Conservation (phyloP, 352 stramenopile species). For the Phytophthora kernoviae region DNA sequence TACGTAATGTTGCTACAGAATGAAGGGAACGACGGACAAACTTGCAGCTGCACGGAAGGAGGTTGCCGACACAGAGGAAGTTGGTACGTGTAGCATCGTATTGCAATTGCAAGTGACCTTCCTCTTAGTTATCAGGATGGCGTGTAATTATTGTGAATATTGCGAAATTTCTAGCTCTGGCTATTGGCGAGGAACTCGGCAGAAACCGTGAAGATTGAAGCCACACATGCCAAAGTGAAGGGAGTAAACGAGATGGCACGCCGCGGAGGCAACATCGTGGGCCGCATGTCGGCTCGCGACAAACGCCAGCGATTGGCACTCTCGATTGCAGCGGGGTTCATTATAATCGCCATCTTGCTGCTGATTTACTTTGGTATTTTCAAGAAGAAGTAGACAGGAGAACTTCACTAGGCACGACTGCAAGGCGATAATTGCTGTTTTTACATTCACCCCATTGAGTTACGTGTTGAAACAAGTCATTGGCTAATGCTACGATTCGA, state of each 20-base stretch:
- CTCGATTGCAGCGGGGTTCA: constrained; percentile 75
- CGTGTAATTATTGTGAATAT: constrained; percentile 1
- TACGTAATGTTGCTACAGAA: constrained; percentile 36
- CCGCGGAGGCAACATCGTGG: constrained; percentile 80
- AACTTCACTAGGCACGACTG: constrained; percentile 2
- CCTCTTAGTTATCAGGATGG: not conserved
- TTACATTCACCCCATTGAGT: constrained; percentile 16
- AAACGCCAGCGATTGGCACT: constrained; percentile 80
- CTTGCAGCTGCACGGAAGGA: constrained; percentile 79
- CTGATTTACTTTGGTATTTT: constrained; percentile 92
- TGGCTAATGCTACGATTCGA: not conserved
- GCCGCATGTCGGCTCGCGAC: constrained; percentile 85
- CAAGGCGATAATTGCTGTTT: constrained; percentile 27
- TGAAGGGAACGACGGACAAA: constrained; percentile 86
- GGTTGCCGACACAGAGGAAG: constrained; percentile 86
- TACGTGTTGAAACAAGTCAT: not conserved
- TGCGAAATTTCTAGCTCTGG: constrained; percentile 46
- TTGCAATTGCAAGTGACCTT: not conserved
- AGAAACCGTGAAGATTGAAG: constrained; percentile 88
- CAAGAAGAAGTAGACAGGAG: constrained; percentile 63
- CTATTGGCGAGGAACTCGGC: constrained; percentile 81
- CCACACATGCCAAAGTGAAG: constrained; percentile 85
- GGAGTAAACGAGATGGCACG: constrained; percentile 86
- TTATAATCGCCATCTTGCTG: constrained; percentile 81
- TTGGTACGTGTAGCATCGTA: constrained; percentile 47